phyloP scores from a whole-genome alignment of 352 stramenopile species.

The Phytophthora hybrid region DNA sequence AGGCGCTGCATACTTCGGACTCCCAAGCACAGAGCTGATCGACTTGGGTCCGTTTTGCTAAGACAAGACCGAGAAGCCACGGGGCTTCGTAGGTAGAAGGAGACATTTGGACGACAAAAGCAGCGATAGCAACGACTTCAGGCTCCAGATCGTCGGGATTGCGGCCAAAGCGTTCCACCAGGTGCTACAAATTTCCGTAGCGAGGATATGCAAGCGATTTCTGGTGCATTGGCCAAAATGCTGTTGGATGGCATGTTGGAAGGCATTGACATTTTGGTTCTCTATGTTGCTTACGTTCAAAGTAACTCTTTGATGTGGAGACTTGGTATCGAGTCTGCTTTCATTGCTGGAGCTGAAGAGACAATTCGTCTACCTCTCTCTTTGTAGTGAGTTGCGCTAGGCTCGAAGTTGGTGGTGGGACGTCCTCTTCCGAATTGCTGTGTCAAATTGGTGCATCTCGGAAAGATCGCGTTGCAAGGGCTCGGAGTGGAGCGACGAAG shows the following conservation, averaged over 20 bases:
- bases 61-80: not conserved
- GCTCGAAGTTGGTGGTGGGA: no score
- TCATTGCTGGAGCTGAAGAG: no score
- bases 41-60: not conserved
- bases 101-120: not conserved
- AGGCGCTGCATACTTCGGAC: not conserved
- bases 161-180: slow-evolving; percentile 13
- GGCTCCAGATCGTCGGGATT: not conserved
- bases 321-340: no score
- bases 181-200: slow-evolving; percentile 23
- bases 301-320: no score
- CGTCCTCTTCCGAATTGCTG: no score
- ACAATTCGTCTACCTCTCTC: no score
- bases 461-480: no score
- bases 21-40: not conserved
- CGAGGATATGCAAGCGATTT: slow-evolving; percentile 31
- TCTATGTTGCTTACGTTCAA: no score
- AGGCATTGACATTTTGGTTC: slow-evolving; percentile 31
- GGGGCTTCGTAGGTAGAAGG: not conserved
- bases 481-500: no score
- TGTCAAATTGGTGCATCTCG: no score
- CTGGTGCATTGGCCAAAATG: slow-evolving; percentile 22
- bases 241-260: slow-evolving; percentile 31
- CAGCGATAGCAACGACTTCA: not conserved
- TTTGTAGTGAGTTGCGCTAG: no score